These are phyloP conservation scores for Trichocladium uniseriatum DNA, from an alignment of 495 filamentous ascomycete genomes.

Conservation along the genomic window DNA sequence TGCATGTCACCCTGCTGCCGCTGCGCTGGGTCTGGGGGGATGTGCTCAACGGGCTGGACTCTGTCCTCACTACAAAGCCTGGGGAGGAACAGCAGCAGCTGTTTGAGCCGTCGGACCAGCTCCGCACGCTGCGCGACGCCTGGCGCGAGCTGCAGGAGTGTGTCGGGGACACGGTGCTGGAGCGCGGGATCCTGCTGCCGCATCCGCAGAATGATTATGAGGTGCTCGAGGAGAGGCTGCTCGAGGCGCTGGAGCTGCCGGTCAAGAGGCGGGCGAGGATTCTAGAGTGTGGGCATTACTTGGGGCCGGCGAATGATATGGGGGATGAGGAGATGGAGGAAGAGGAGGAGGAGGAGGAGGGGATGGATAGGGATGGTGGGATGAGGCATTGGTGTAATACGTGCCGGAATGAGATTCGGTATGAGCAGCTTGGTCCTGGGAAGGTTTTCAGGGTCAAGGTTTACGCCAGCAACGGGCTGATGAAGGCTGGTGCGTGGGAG, in stretches of 20 bases:
- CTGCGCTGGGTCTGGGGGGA: slow-evolving; percentile 60
- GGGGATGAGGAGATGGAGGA: slow-evolving; percentile 38
- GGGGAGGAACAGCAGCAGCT: slow-evolving; percentile 6
- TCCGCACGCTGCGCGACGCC: slow-evolving; percentile 52
- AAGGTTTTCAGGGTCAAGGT: slow-evolving; percentile 78
- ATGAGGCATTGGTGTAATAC: slow-evolving; percentile 53
- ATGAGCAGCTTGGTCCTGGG: slow-evolving; percentile 31
- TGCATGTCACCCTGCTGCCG: slow-evolving; percentile 79
- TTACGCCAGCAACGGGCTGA: slow-evolving; percentile 87
- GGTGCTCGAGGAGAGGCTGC: slow-evolving; percentile 79
- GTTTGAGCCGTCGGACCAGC: slow-evolving; percentile 43
- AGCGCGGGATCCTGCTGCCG: slow-evolving; percentile 75
- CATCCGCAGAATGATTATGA: slow-evolving; percentile 90
- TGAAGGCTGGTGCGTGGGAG: slow-evolving; percentile 85
- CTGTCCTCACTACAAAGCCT: slow-evolving; percentile 8
- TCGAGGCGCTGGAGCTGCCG: slow-evolving; percentile 77
- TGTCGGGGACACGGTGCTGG: slow-evolving; percentile 64
- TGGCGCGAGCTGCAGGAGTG: slow-evolving; percentile 71
- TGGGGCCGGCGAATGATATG: slow-evolving; percentile 37
- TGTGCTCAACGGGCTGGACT: slow-evolving; percentile 37
- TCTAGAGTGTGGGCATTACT: slow-evolving; percentile 72
- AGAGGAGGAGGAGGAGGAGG: slow-evolving; percentile 35
- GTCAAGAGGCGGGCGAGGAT: slow-evolving; percentile 51
- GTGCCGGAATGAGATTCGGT: slow-evolving; percentile 45
- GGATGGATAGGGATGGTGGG: slow-evolving; percentile 20